A percentile compares a stretch with the other conserved stretches of the same genome.
These are phyloP conservation scores for Phytophthora kernoviae DNA, from an alignment of 352 stramenopile species.

Conservation along the genomic window DNA sequence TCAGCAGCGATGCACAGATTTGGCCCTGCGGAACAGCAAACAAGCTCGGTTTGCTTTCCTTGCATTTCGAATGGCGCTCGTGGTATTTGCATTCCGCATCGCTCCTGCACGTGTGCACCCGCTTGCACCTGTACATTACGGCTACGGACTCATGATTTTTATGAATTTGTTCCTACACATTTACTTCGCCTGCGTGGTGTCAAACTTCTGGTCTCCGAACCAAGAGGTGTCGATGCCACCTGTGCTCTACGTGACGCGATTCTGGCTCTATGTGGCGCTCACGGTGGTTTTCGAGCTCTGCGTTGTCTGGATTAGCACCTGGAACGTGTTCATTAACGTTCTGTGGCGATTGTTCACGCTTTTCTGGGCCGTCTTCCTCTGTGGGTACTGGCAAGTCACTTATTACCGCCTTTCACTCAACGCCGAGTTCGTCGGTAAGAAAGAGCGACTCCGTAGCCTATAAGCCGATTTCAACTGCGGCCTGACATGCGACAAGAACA, in stretches of 20 bases:
- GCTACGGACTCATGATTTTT: constrained; percentile 75
- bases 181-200: constrained; percentile 75
- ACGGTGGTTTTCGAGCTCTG: constrained; percentile 57
- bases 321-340: constrained; percentile 77
- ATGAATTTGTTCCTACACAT: constrained; percentile 85
- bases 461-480: constrained; percentile 25
- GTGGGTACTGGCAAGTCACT: constrained; percentile 64
- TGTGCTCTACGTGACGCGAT: constrained; percentile 69
- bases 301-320: constrained; percentile 84
- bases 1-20: constrained; percentile 61
- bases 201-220: constrained; percentile 75
- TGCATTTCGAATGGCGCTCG: constrained; percentile 58
- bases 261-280: constrained; percentile 70
- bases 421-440: constrained; percentile 79
- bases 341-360: constrained; percentile 75
- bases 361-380: constrained; percentile 53
- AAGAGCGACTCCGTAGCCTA: constrained; percentile 76
- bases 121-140: constrained; percentile 73
- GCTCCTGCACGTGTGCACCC: constrained; percentile 69
- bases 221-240: constrained; percentile 65
- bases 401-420: constrained; percentile 74
- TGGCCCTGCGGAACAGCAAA: constrained; percentile 60
- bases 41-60: constrained; percentile 56
- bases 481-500: constrained; percentile 5
- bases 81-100: constrained; percentile 60